Conservation (phyloP, 805 yeast genomes). For the Starmerella etchellsii region DNA sequence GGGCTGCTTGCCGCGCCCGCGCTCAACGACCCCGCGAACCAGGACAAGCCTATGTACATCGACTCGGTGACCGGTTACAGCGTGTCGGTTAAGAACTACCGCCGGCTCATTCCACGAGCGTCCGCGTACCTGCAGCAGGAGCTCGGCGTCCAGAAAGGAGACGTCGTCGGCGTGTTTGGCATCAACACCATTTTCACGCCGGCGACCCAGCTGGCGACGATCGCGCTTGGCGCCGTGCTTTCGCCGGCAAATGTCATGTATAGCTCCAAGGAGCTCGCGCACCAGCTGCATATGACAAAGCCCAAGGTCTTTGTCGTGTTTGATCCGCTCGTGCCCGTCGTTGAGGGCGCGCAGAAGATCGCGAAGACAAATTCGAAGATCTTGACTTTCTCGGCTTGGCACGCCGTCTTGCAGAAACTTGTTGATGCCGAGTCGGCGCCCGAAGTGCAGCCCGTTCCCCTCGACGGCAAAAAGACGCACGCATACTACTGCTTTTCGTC, state of each 20-base stretch:
- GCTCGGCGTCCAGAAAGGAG: conserved; percentile 20
- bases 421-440: conserved; percentile 5
- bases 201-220: conserved; percentile 23
- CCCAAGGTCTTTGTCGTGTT: conserved; percentile 18
- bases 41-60: conserved; percentile 2
- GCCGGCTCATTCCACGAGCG: conserved; percentile 11
- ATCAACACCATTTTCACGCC: conserved; percentile 24
- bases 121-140: conserved; percentile 19
- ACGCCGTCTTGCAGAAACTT: conserved; percentile 1
- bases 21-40: neutral
- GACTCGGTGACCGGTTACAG: conserved; percentile 21
- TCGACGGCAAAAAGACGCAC: conserved; percentile 13
- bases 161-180: conserved; percentile 25
- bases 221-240: conserved; percentile 24
- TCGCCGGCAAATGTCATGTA: conserved; percentile 28
- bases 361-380: conserved; percentile 2
- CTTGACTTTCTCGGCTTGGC: conserved; percentile 5
- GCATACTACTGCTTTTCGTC: conserved; percentile 26
- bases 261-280: conserved; percentile 24
- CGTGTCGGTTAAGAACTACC: conserved; percentile 13
- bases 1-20: conserved; percentile 3
- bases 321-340: conserved; percentile 9
- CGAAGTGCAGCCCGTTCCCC: conserved; percentile 7
- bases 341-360: conserved; percentile 7
- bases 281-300: conserved; percentile 21